Evolutionary conservation across 2,329 filamentous ascomycete species (phyloP).

Genomic region (Zymoseptoria passerinii): DNA sequence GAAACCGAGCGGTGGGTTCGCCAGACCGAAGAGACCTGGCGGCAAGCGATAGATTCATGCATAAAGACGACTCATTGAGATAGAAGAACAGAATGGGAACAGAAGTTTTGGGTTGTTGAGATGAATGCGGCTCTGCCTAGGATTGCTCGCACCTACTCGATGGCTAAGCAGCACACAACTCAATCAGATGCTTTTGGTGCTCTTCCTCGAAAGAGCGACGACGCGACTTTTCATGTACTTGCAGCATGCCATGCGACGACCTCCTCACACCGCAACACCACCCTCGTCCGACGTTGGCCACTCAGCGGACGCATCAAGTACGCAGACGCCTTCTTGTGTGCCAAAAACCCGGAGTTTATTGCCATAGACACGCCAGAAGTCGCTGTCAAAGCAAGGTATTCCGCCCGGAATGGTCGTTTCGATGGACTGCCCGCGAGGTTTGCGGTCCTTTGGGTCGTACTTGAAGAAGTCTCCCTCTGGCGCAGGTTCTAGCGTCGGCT

Average conservation of each 20-base stretch:
- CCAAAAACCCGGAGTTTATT: constrained; percentile 55
- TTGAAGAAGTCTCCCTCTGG: constrained; percentile 20
- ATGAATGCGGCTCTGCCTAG: constrained; percentile 7
- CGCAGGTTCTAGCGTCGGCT: constrained; percentile 18
- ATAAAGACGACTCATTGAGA: background rate
- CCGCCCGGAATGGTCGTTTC: constrained; percentile 28
- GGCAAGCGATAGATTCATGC: constrained; percentile 45
- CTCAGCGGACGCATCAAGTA: constrained; percentile 13
- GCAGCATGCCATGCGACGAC: background rate
- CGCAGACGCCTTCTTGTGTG: constrained; percentile 45
- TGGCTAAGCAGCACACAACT: background rate
- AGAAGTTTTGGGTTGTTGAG: background rate
- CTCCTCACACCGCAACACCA: constrained; percentile 1
- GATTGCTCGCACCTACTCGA: constrained; percentile 16
- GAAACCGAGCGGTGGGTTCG: constrained; percentile 61
- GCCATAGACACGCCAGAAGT: constrained; percentile 51
- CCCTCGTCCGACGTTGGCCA: constrained; percentile 3
- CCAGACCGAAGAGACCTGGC: constrained; percentile 71
- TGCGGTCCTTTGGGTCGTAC: constrained; percentile 19
- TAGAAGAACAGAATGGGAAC: background rate
- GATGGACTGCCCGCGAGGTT: constrained; percentile 10
- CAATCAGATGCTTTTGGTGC: background rate
- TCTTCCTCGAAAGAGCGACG: background rate
- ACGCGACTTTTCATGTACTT: background rate
- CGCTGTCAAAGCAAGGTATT: constrained; percentile 44